phyloP scores from a whole-genome alignment of 2,329 filamentous ascomycete genomes.

The Orbilia blumenaviensis region DNA sequence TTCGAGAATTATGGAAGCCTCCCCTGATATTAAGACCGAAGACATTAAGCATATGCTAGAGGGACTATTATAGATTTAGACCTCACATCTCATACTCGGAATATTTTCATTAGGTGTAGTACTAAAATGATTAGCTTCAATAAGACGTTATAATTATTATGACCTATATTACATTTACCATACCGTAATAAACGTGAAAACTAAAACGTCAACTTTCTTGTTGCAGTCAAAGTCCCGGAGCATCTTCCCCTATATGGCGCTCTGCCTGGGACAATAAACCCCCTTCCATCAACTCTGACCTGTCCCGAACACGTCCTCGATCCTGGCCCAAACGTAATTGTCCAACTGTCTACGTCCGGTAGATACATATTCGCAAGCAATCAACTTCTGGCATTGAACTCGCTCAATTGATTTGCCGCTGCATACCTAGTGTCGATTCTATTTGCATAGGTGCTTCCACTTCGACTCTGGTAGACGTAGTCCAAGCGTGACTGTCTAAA shows the following conservation, averaged over 20 bases:
- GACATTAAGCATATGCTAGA: background rate
- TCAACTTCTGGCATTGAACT: background rate
- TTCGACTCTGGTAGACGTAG: background rate
- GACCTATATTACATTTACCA: background rate
- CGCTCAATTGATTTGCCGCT: background rate
- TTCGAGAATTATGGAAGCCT: background rate
- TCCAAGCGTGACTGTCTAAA: background rate
- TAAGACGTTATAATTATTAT: background rate
- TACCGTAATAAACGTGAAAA: background rate
- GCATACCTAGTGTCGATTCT: background rate
- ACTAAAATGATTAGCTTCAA: background rate
- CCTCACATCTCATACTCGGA: background rate
- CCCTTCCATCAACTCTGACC: background rate
- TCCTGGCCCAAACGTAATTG: background rate
- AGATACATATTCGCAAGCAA: background rate
- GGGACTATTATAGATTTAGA: background rate
- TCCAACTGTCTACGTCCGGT: background rate
- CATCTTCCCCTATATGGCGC: background rate
- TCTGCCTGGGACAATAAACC: background rate
- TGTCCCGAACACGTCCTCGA: background rate
- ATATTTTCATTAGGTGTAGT: background rate
- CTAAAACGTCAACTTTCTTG: background rate
- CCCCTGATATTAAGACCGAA: background rate
- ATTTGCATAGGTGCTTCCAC: conserved; percentile 5
- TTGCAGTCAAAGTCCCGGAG: background rate